Conservation (phyloP, 2,329 filamentous ascomycete genomes). For the Hypoxylon sp. region DNA sequence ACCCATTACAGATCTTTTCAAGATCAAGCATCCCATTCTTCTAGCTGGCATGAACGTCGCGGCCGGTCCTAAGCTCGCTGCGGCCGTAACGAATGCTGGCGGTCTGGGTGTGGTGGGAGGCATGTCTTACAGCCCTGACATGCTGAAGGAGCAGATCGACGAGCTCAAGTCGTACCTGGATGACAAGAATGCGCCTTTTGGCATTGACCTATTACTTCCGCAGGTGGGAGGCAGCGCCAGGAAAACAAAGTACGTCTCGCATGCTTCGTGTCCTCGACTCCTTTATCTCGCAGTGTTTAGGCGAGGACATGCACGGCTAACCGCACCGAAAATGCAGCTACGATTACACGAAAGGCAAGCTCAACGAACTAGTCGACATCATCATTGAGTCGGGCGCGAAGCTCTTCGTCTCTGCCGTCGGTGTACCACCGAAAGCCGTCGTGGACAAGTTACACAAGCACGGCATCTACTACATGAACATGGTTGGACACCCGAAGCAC, state of each 20-base stretch:
- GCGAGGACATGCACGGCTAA: constrained; percentile 21
- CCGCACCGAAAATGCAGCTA: constrained; percentile 70
- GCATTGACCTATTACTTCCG: constrained; percentile 91
- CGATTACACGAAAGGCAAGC: constrained; percentile 99
- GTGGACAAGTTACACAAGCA: constrained; percentile 90
- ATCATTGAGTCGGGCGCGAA: constrained; percentile 92
- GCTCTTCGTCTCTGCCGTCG: constrained; percentile 97
- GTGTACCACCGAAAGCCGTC: constrained; percentile 87
- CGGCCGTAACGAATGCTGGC: constrained; percentile 96
- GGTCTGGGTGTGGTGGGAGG: constrained; percentile 97
- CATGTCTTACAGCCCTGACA: constrained; percentile 94
- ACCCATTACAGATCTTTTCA: constrained; percentile 92
- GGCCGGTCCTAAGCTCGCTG: constrained; percentile 93
- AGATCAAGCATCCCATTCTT: constrained; percentile 96
- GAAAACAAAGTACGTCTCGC: constrained; percentile 80
- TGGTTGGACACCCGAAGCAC: constrained; percentile 99
- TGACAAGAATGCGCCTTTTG: constrained; percentile 95
- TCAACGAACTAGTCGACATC: constrained; percentile 88
- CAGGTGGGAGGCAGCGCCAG: constrained; percentile 94
- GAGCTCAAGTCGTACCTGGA: constrained; percentile 90
- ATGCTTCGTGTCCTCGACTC: constrained; percentile 21
- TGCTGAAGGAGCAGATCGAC: constrained; percentile 93
- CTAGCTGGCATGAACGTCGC: constrained; percentile 99
- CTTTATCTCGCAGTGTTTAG: background rate
- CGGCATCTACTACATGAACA: constrained; percentile 98